These are phyloP conservation scores for Botrytis porri DNA, from an alignment of 2,329 filamentous ascomycete species.

Conservation along the genomic window DNA sequence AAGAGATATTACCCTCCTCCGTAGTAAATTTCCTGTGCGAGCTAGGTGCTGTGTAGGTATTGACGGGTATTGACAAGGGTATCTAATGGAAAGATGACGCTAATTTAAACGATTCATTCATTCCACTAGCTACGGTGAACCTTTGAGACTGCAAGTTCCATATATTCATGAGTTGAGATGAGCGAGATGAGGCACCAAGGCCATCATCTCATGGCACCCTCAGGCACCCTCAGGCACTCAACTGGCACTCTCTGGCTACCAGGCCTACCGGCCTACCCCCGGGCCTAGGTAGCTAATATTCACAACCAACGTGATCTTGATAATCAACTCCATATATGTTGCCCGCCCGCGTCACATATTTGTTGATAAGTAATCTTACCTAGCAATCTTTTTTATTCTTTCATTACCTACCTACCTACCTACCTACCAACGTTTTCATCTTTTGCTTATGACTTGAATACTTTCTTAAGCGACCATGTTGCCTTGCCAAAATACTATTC, in stretches of 20 bases:
- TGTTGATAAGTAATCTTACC: neutral
- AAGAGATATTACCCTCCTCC: neutral
- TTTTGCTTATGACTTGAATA: conserved; percentile 30
- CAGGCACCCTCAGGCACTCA: no score
- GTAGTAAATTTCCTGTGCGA: conserved; percentile 1
- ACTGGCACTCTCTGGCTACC: no score
- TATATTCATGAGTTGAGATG: neutral
- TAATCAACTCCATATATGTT: neutral
- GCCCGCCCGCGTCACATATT: neutral
- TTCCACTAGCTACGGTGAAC: conserved; percentile 10
- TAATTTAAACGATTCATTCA: neutral
- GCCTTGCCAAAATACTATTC: conserved; percentile 33
- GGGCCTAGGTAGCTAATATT: neutral
- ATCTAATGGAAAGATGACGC: neutral
- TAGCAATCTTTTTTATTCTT: neutral
- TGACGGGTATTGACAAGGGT: neutral
- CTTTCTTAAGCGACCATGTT: conserved; percentile 37
- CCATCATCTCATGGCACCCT: no score
- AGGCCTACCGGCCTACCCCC: no score
- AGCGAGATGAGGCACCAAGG: no score
- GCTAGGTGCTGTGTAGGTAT: neutral
- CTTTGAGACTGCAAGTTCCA: neutral
- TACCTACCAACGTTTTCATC: neutral
- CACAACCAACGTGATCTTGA: neutral
- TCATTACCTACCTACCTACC: neutral